Evolutionary conservation across 1,284 basidiomycete genomes (phyloP).

Genomic region (Mycena citricolor): DNA sequence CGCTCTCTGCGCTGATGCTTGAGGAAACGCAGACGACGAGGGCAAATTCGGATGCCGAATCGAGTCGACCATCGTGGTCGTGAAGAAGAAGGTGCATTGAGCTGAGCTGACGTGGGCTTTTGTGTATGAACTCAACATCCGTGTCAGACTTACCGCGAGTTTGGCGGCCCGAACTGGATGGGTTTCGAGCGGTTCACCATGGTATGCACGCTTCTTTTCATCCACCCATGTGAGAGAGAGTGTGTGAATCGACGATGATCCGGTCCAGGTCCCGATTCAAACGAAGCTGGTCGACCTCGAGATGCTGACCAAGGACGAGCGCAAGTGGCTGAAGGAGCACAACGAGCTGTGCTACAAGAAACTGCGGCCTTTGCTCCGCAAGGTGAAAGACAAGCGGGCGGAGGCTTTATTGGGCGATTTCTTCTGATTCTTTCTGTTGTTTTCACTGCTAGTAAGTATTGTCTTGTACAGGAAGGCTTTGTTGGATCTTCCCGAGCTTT

Average conservation of each 20-base stretch:
- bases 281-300: conserved; percentile 20
- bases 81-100: conserved; percentile 16
- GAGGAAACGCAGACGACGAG: conserved; percentile 12
- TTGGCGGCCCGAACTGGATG: conserved; percentile 21
- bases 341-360: conserved; percentile 19
- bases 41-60: conserved; percentile 21
- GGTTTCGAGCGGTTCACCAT: conserved; percentile 23
- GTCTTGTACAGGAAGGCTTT: too few species aligned
- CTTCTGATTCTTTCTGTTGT: conserved; percentile 23
- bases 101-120: too few species aligned
- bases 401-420: conserved; percentile 16
- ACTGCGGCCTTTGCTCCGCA: conserved; percentile 16
- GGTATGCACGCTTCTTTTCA: conserved; percentile 4
- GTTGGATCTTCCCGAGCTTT: too few species aligned
- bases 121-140: too few species aligned
- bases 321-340: conserved; percentile 19
- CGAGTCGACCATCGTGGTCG: conserved; percentile 21
- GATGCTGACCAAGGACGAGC: conserved; percentile 21
- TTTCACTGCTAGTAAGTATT: too few species aligned
- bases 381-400: conserved; percentile 18
- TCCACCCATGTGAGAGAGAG: too few species aligned
- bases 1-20: not conserved
- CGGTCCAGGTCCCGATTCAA: conserved; percentile 19
- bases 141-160: conserved; percentile 16
- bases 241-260: too few species aligned